Percentiles rank a stretch among this genome's conserved stretches.
Evolutionary conservation across 2,329 filamentous ascomycete species (phyloP).

Genomic region (Colletotrichum cordylinicola): DNA sequence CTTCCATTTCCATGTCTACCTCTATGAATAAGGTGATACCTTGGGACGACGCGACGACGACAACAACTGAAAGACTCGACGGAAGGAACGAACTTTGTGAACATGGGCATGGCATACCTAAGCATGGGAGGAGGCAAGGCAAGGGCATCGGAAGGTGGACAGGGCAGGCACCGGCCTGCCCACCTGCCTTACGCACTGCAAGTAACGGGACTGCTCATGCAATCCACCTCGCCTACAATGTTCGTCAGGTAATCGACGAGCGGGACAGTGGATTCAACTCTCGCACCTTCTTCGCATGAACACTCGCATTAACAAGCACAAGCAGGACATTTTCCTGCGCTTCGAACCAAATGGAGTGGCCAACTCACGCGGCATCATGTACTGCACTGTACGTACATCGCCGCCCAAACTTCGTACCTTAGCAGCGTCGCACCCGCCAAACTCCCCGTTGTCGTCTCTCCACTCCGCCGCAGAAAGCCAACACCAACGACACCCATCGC

Average conservation of each 20-base stretch:
- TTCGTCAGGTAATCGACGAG: background rate
- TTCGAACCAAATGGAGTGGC: background rate
- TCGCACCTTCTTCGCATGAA: background rate
- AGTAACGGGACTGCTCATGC: background rate
- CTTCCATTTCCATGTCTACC: background rate
- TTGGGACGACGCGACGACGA: background rate
- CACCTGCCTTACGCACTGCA: background rate
- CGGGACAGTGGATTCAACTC: background rate
- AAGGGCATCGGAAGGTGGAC: background rate
- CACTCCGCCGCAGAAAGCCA: slow-evolving; percentile 11
- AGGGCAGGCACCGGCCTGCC: background rate
- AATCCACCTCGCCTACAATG: background rate
- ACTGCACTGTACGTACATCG: background rate
- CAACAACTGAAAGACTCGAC: background rate
- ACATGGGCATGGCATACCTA: background rate
- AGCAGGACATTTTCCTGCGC: background rate
- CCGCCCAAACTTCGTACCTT: slow-evolving; percentile 2
- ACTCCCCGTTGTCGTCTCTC: background rate
- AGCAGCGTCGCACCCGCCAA: background rate
- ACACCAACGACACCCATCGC: background rate
- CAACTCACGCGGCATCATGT: slow-evolving; percentile 2
- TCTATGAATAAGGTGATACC: background rate
- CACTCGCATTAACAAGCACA: background rate
- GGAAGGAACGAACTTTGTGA: background rate
- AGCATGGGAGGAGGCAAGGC: background rate